A percentile compares a stretch with the other conserved stretches of the same genome.
Evolutionary conservation across 208 protist genomes (phyloP).

Genomic region (Willaertia magna): DNA sequence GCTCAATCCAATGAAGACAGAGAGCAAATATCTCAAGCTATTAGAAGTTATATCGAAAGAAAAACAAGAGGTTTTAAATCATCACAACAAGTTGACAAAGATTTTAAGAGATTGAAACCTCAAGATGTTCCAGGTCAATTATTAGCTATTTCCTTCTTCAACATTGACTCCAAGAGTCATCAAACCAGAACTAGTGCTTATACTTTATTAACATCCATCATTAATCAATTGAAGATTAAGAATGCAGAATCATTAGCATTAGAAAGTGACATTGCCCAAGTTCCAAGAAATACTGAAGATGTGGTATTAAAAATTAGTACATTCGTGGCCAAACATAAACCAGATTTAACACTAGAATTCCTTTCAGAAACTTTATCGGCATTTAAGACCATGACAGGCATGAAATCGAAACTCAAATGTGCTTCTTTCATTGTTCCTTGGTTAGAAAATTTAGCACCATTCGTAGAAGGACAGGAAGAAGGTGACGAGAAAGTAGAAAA

Average conservation of each 20-base stretch:
- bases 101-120: neutral
- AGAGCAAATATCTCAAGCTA: neutral
- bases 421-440: neutral
- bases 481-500: neutral
- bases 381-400: neutral
- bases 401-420: neutral
- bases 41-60: neutral
- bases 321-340: neutral
- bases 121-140: conserved; percentile 2
- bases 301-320: neutral
- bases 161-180: neutral
- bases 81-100: neutral
- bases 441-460: neutral
- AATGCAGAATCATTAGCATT: neutral
- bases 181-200: neutral
- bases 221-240: neutral
- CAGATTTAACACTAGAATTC: conserved; percentile 1
- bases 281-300: conserved; percentile 1
- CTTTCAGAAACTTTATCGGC: neutral
- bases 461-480: neutral
- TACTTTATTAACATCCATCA: neutral
- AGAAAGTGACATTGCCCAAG: neutral
- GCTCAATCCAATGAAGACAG: neutral
- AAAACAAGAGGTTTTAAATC: neutral
- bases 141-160: neutral